Percentiles rank a stretch among this genome's conserved stretches.
phyloP scores from a whole-genome alignment of 331 rosid species.

The Quercus tomentella region DNA sequence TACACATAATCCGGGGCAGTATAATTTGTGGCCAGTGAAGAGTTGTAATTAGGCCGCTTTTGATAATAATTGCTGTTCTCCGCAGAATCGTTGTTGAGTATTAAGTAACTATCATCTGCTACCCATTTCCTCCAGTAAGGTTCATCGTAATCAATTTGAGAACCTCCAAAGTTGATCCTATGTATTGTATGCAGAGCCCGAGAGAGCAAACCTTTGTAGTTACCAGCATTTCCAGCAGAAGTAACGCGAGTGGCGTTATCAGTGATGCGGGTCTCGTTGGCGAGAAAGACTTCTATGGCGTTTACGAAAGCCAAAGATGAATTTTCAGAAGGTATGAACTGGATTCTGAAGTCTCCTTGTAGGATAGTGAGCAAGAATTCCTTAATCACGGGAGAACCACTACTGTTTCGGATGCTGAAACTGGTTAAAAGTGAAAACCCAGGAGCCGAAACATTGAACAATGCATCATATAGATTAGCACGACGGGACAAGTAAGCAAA shows the following conservation, averaged over 20 bases:
- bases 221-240: neutral
- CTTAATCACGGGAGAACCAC: conserved; percentile 4
- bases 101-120: conserved; percentile 24
- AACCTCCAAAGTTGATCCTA: conserved; percentile 51
- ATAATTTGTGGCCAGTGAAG: rapidly evolving
- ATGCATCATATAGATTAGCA: conserved; percentile 16
- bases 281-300: conserved; percentile 57
- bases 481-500: conserved; percentile 21
- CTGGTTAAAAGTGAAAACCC: conserved; percentile 17
- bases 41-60: too few species aligned
- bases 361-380: conserved; percentile 35
- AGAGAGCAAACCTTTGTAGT: conserved; percentile 3
- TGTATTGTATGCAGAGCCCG: conserved; percentile 24
- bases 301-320: conserved; percentile 50
- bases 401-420: neutral
- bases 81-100: too few species aligned
- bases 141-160: neutral
- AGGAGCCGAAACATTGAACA: conserved; percentile 39
- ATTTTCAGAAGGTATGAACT: conserved; percentile 19
- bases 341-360: neutral
- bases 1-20: conserved; percentile 41
- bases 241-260: neutral
- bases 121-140: conserved; percentile 41
- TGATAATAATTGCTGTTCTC: too few species aligned
- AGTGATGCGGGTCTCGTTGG: neutral